Percentiles rank a stretch among this genome's conserved stretches.
These are phyloP conservation scores for Paramecium sonneborni DNA, from an alignment of 73 alveolate genomes.

Conservation along the genomic window DNA sequence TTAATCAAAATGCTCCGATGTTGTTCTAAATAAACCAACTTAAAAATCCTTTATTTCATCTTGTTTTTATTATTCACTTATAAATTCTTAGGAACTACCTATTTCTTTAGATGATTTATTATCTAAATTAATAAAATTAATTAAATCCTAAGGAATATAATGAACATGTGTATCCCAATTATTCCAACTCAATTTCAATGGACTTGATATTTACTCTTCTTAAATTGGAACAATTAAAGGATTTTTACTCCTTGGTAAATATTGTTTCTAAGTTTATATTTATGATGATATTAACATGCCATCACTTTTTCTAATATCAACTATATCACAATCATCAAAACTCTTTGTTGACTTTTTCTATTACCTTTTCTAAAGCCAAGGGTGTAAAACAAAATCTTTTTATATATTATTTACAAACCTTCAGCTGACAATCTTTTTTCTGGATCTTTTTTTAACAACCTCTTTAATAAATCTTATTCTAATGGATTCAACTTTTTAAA, in stretches of 20 bases:
- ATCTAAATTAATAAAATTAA: neutral
- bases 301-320: neutral
- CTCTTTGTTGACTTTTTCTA: neutral
- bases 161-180: constrained; percentile 13
- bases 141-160: neutral
- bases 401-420: neutral
- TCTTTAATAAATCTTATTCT: constrained; percentile 26
- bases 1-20: constrained; percentile 1
- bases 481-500: constrained; percentile 6
- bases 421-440: constrained; percentile 51
- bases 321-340: constrained; percentile 10
- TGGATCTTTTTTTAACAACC: constrained; percentile 14
- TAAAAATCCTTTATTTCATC: neutral
- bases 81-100: neutral
- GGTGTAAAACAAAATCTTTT: neutral
- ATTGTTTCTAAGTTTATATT: neutral
- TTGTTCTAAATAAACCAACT: neutral
- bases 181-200: neutral
- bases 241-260: neutral
- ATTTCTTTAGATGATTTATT: neutral
- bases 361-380: neutral
- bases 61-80: neutral
- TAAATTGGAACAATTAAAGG: neutral
- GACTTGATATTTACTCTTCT: neutral
- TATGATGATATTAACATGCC: neutral